Percentiles rank a stretch among this genome's conserved stretches.
Evolutionary conservation across 441 rosid genomes (phyloP).

Genomic region (Gossypium davidsonii): DNA sequence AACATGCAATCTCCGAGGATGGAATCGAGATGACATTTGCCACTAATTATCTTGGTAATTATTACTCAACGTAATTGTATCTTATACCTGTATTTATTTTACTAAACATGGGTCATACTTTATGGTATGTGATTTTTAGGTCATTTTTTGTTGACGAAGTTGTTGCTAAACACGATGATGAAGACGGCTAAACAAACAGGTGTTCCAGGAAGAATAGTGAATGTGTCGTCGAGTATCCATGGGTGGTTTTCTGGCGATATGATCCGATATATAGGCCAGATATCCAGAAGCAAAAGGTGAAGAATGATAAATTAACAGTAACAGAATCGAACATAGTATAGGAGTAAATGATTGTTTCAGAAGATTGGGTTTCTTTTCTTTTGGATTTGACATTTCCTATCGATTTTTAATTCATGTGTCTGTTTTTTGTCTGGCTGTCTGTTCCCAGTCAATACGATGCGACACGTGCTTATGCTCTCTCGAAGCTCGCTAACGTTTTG

Average conservation of each 20-base stretch:
- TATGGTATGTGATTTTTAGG: conserved; percentile 32
- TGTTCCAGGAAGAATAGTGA: conserved; percentile 72
- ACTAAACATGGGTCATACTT: neutral
- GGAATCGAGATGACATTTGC: conserved; percentile 93
- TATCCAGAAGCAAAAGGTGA: conserved; percentile 57
- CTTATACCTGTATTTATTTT: neutral
- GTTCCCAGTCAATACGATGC: conserved; percentile 54
- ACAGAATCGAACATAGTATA: neutral
- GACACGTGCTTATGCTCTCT: conserved; percentile 89
- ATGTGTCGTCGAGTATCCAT: conserved; percentile 71
- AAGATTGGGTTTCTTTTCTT: neutral
- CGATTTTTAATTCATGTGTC: neutral
- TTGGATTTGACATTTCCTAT: conserved; percentile 15
- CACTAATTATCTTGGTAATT: conserved; percentile 76
- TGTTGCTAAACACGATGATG: conserved; percentile 55
- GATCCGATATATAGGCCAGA: conserved; percentile 56
- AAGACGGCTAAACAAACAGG: conserved; percentile 60
- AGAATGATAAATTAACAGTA: neutral
- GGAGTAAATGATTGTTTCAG: neutral
- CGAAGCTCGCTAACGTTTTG: conserved; percentile 83
- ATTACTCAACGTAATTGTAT: neutral
- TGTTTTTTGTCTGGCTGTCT: conserved; percentile 5
- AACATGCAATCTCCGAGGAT: conserved; percentile 78
- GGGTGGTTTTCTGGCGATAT: conserved; percentile 81
- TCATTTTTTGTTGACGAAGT: conserved; percentile 71